Base-by-base conservation (phyloP, 306 rosid species). In the Canavalia gladiata region DNA sequence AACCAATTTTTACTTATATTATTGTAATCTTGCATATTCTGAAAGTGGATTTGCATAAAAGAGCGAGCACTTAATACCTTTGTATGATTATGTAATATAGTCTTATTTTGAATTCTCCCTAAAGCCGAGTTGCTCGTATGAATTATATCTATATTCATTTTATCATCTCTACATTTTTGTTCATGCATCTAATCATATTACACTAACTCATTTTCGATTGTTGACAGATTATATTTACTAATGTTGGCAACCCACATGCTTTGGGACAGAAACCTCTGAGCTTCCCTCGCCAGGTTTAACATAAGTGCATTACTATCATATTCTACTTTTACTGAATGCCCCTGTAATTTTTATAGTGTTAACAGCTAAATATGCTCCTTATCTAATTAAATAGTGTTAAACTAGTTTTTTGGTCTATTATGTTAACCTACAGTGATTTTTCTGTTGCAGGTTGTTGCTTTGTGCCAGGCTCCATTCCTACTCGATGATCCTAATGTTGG, bases 191-290 rank as follows among this genome's bases (percentile, higher is more conserved):
- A 35, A 50, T 42, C 47, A 45, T 47, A 6, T 68, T 29, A 74
- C 63, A 79, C 11, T 65, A 76, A 74, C 81, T 77, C 54, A 64
- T 55, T 76, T 78, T 83, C 35, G 8, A 66, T 12, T 68, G 46
- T 82, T 54, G 72, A 69, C 94, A 96, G 99, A 96, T 96, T 81
- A 89, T 96, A 84, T 96, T 96, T 89, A 96, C 99, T 39, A 96
- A 96, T 87, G 99, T 96, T 49, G 99, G 99, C 83, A 96, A 96
- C 68, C 99, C 99, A 69, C 99, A 96, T 83, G 99, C 99, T 70
- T 84, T 96, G 60, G 99, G 99, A 84, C 99, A 96, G 90, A 96
- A 82, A 92, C 99, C 99, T 7, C 82, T 96, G 89, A 89, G 88
- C 74, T 96, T 96, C 83, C 99, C 99, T 68, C 99, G 99, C 84